A percentile compares a stretch with the other conserved stretches of the same genome.
phyloP scores from a whole-genome alignment of 2,329 filamentous ascomycete genomes.

The Pestalotiopsis sp. region DNA sequence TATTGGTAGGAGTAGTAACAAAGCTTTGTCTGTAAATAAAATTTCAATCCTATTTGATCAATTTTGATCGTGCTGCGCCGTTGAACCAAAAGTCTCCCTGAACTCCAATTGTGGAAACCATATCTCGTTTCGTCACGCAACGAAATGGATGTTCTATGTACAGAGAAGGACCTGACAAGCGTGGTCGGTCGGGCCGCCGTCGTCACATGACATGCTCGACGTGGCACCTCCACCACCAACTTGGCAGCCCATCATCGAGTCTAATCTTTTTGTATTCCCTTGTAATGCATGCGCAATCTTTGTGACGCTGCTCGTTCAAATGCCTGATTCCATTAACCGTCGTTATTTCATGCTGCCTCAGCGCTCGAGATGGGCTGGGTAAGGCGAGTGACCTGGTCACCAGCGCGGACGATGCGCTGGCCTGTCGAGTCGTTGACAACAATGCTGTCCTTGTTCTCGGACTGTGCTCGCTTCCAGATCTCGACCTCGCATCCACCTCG shows the following conservation, averaged over 20 bases:
- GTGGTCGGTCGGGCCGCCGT: not conserved
- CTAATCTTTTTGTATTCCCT: not conserved
- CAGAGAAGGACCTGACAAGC: not conserved
- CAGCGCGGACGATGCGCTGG: constrained; percentile 73
- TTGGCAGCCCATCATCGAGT: not conserved
- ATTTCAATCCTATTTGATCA: not conserved
- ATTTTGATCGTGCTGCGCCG: not conserved
- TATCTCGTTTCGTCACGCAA: not conserved
- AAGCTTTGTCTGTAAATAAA: not conserved
- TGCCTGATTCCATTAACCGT: not conserved
- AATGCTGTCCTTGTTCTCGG: constrained; percentile 68
- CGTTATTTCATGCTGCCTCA: constrained; percentile 61
- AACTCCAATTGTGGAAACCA: not conserved
- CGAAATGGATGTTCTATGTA: not conserved
- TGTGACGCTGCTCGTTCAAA: constrained; percentile 3
- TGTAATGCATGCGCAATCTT: not conserved
- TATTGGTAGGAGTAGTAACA: not conserved
- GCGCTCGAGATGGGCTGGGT: constrained; percentile 71
- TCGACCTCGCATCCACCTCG: constrained; percentile 69
- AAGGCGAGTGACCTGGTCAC: constrained; percentile 75
- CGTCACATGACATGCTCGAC: not conserved
- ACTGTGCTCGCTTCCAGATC: constrained; percentile 70
- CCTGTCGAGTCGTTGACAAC: constrained; percentile 71
- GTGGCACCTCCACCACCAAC: not conserved
- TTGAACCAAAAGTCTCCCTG: not conserved